Percentiles rank a stretch among this genome's conserved stretches.
These are phyloP conservation scores for Phylloporus scabripes DNA, from an alignment of 768 basidiomycete species.

Conservation along the genomic window DNA sequence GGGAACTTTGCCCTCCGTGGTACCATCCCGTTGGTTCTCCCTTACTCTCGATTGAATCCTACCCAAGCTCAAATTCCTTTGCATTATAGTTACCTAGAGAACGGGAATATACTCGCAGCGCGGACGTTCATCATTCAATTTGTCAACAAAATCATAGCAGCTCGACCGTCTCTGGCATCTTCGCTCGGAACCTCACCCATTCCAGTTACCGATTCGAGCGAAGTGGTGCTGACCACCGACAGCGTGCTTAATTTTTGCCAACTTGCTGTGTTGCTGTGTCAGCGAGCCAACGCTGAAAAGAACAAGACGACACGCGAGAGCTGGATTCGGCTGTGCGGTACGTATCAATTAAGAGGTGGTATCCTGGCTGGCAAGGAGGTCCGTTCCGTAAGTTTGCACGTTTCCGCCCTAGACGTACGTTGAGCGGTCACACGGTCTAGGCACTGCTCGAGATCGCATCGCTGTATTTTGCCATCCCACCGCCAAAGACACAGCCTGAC, in stretches of 20 bases:
- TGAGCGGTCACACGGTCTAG: slow-evolving; percentile 35
- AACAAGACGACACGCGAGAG: slow-evolving; percentile 71
- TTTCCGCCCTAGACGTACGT: not conserved
- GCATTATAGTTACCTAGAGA: slow-evolving; percentile 61
- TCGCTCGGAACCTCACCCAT: slow-evolving; percentile 41
- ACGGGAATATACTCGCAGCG: slow-evolving; percentile 89
- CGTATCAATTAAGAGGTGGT: slow-evolving; percentile 72
- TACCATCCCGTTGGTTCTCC: slow-evolving; percentile 60
- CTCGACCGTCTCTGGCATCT: slow-evolving; percentile 38
- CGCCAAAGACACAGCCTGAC: slow-evolving; percentile 59
- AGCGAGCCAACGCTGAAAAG: slow-evolving; percentile 76
- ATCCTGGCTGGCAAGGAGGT: slow-evolving; percentile 56
- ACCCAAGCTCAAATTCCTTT: slow-evolving; percentile 4
- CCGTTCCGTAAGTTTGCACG: slow-evolving; percentile 48
- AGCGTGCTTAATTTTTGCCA: slow-evolving; percentile 84
- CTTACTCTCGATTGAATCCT: not conserved
- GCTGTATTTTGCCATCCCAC: slow-evolving; percentile 84
- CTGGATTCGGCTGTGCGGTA: slow-evolving; percentile 81
- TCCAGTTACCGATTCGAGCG: slow-evolving; percentile 42
- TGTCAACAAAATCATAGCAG: slow-evolving; percentile 53
- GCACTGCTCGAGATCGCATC: slow-evolving; percentile 61
- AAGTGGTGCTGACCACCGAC: slow-evolving; percentile 72
- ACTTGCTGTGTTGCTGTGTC: slow-evolving; percentile 82
- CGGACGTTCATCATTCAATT: slow-evolving; percentile 88
- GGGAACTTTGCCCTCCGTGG: slow-evolving; percentile 84